A percentile compares a stretch with the other conserved stretches of the same genome.
phyloP scores from a whole-genome alignment of 2,329 filamentous ascomycete species.

The Graphilbum fragrans region DNA sequence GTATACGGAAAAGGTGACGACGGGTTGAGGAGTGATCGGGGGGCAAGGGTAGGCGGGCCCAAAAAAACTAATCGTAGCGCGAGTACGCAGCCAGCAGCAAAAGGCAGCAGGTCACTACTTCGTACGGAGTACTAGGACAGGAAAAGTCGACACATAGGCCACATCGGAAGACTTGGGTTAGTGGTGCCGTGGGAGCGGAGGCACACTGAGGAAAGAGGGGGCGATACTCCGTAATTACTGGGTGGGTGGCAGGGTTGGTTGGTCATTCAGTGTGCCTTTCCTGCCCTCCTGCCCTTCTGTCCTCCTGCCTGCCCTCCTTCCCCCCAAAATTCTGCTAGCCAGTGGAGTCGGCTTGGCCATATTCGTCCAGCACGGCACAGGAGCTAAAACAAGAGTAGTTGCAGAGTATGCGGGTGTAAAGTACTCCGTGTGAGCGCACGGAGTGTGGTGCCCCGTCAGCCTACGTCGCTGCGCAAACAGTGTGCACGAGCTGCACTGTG shows the following conservation, averaged over 20 bases:
- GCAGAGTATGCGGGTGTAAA: too few species aligned
- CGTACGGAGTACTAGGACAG: too few species aligned
- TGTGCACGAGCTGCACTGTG: too few species aligned
- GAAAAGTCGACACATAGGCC: too few species aligned
- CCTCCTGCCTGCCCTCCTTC: too few species aligned
- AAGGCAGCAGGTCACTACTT: too few species aligned
- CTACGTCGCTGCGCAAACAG: too few species aligned
- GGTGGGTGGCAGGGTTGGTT: background rate
- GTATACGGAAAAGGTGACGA: conserved; percentile 2
- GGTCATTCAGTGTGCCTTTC: background rate
- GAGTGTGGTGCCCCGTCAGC: too few species aligned
- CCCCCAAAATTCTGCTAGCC: background rate
- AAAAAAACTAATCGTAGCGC: background rate
- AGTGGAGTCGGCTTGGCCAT: background rate
- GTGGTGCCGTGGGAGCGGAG: background rate
- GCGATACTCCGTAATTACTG: background rate
- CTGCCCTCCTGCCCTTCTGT: too few species aligned
- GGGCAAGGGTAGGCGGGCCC: background rate
- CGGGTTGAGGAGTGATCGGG: background rate
- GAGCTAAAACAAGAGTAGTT: too few species aligned
- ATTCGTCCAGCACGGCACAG: background rate
- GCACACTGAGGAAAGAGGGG: background rate
- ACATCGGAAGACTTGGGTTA: too few species aligned
- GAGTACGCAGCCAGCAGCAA: background rate
- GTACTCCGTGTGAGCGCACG: too few species aligned